These are phyloP conservation scores for Mortierella sp. DNA, from an alignment of 371 early-diverging fungal species.

Conservation along the genomic window DNA sequence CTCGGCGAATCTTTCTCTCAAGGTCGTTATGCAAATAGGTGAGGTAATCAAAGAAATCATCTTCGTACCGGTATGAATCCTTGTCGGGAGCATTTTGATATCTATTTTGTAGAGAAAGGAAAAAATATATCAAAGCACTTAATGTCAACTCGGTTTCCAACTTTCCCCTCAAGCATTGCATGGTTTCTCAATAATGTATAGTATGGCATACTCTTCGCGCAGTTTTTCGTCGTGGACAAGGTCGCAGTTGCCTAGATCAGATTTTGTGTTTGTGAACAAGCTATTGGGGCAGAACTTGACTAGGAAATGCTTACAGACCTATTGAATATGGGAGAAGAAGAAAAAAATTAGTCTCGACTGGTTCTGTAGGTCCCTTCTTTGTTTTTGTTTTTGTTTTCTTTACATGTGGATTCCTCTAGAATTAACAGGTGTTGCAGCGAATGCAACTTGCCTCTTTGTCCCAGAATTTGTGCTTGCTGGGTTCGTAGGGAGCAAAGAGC, in stretches of 20 bases:
- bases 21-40: slow-evolving; percentile 79
- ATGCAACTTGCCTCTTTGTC: slow-evolving; percentile 46
- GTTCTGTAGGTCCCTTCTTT: not conserved
- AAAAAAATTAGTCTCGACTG: not conserved
- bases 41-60: slow-evolving; percentile 80
- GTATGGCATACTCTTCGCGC: slow-evolving; percentile 68
- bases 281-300: slow-evolving; percentile 90
- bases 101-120: too few species aligned
- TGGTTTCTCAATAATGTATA: not conserved
- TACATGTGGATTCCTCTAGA: not conserved
- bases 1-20: slow-evolving; percentile 81
- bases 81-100: slow-evolving; percentile 78
- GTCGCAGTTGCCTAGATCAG: slow-evolving; percentile 75
- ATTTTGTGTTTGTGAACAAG: slow-evolving; percentile 90
- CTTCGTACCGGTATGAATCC: slow-evolving; percentile 80
- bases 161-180: too few species aligned
- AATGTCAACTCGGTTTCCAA: too few species aligned
- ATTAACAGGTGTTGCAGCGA: not conserved
- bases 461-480: slow-evolving; percentile 54
- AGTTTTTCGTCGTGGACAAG: slow-evolving; percentile 86
- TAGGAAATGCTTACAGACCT: slow-evolving; percentile 90
- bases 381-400: not conserved
- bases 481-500: slow-evolving; percentile 51
- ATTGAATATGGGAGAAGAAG: not conserved
- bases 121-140: too few species aligned